Evolutionary conservation across 2,329 filamentous ascomycete genomes (phyloP).

Genomic region (Cordyceps cateniannulata): DNA sequence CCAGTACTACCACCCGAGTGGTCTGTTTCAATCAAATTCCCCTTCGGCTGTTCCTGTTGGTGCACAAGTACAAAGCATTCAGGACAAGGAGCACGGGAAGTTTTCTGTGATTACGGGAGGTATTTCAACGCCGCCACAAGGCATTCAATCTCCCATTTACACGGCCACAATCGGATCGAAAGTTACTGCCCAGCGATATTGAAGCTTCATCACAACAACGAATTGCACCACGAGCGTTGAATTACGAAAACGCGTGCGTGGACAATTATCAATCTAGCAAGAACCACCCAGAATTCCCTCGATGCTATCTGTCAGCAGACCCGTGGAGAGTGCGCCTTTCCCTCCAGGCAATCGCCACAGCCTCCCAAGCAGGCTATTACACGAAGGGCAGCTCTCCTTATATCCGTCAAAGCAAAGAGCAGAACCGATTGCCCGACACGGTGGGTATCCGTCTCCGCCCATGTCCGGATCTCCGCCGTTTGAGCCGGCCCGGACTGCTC

Average conservation of each 20-base stretch:
- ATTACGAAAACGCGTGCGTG: background rate
- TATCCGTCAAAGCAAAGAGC: slow-evolving; percentile 44
- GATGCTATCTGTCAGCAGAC: slow-evolving; percentile 12
- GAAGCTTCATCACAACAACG: background rate
- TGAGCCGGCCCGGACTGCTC: slow-evolving; percentile 36
- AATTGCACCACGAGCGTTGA: background rate
- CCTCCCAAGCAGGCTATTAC: slow-evolving; percentile 46
- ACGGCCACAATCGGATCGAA: background rate
- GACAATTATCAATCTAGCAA: background rate
- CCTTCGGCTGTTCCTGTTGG: background rate
- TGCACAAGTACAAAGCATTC: background rate
- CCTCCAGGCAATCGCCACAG: slow-evolving; percentile 23
- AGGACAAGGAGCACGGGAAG: background rate
- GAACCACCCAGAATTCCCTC: background rate
- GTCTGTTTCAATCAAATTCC: slow-evolving; percentile 3
- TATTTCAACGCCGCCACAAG: background rate
- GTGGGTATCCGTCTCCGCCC: slow-evolving; percentile 65
- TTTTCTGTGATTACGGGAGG: background rate
- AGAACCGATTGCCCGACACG: slow-evolving; percentile 49
- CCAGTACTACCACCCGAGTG: background rate
- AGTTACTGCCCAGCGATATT: background rate
- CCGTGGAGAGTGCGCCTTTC: slow-evolving; percentile 13
- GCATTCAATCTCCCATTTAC: background rate
- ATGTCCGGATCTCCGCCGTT: slow-evolving; percentile 64
- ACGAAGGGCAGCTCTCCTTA: slow-evolving; percentile 39